Evolutionary conservation across 306 rosid species (phyloP).

Genomic region (Mimosa pudica): DNA sequence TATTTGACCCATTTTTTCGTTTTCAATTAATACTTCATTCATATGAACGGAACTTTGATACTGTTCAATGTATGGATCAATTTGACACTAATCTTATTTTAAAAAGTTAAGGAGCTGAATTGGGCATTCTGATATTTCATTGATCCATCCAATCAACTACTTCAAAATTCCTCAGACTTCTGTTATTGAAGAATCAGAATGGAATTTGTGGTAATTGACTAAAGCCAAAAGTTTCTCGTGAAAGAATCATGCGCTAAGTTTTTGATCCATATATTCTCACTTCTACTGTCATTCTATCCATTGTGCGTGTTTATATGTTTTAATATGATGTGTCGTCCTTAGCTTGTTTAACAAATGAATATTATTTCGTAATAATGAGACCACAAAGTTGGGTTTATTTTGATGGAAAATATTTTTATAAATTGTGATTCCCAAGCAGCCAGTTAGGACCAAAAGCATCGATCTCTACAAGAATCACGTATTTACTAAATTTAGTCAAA

Average conservation of each 20-base stretch:
- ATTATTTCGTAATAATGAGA: background rate
- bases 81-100: background rate
- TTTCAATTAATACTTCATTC: background rate
- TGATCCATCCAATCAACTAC: conserved; percentile 33
- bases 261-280: conserved; percentile 15
- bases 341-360: background rate
- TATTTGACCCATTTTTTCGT: background rate
- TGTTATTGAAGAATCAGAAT: conserved; percentile 31
- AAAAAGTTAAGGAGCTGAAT: background rate
- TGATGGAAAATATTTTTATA: background rate
- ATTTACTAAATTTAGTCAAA: conserved; percentile 28
- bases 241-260: conserved; percentile 34
- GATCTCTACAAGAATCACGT: conserved; percentile 21
- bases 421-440: conserved; percentile 23
- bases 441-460: conserved; percentile 12
- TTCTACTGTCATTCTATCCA: conserved; percentile 9
- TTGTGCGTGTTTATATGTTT: conserved; percentile 1
- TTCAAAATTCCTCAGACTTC: conserved; percentile 10
- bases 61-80: conserved; percentile 1
- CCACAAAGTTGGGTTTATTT: background rate
- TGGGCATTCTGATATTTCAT: conserved; percentile 36
- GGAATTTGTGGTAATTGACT: conserved; percentile 23
- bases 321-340: conserved; percentile 3
- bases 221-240: conserved; percentile 43
- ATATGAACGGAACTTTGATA: background rate